These are phyloP conservation scores for Rozella allomycis DNA, from an alignment of 371 early-diverging fungal species.

Conservation along the genomic window DNA sequence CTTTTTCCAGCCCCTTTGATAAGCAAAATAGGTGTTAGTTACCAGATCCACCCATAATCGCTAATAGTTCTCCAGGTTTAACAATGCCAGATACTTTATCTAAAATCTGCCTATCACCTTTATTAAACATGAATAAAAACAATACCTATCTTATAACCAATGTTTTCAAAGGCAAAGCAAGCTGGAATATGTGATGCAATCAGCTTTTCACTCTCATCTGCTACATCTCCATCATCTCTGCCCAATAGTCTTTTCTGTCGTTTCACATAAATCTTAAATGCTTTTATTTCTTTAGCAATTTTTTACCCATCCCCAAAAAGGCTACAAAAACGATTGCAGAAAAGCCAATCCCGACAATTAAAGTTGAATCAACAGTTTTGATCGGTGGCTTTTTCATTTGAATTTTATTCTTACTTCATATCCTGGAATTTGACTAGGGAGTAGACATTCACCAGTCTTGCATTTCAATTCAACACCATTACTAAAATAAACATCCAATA, in stretches of 20 bases:
- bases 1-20: conserved; percentile 40
- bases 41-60: conserved; percentile 47
- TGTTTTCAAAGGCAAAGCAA: background rate
- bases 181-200: background rate
- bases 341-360: background rate
- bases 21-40: conserved; percentile 6
- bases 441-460: conserved; percentile 1
- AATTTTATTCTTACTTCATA: too few relatives aligned
- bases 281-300: background rate
- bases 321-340: background rate
- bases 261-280: too few relatives aligned
- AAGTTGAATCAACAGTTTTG: background rate
- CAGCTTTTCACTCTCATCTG: background rate
- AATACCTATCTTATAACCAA: background rate
- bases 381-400: too few relatives aligned
- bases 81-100: conserved; percentile 42
- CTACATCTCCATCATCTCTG: background rate
- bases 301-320: background rate
- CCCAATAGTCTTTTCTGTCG: background rate
- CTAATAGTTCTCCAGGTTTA: conserved; percentile 56
- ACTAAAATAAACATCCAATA: background rate
- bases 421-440: background rate
- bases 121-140: background rate
- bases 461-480: background rate
- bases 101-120: conserved; percentile 19